Evolutionary conservation across 208 protist genomes (phyloP).

Genomic region (Lotmaria passim): DNA sequence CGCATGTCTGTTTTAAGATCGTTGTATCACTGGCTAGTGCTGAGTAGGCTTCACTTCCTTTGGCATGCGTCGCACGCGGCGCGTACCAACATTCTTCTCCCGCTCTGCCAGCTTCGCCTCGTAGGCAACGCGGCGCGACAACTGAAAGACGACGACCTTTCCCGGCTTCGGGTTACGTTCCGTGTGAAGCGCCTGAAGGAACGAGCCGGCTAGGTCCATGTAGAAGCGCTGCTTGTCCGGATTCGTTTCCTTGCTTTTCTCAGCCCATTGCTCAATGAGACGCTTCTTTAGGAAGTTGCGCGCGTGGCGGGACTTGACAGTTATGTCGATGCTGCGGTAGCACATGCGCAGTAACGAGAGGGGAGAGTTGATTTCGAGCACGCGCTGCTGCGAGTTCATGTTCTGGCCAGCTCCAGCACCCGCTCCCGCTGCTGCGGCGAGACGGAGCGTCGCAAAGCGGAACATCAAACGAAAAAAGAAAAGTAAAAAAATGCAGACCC

Average conservation of each 20-base stretch:
- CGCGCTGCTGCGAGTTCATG: slow-evolving; percentile 83
- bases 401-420: slow-evolving; percentile 21
- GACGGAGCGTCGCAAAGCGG: slow-evolving; percentile 12
- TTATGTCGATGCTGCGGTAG: slow-evolving; percentile 92
- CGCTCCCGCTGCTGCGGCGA: neutral
- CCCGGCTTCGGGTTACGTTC: slow-evolving; percentile 76
- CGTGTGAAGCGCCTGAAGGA: slow-evolving; percentile 87
- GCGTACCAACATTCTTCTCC: slow-evolving; percentile 43
- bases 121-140: slow-evolving; percentile 76
- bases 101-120: slow-evolving; percentile 72
- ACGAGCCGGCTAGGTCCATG: slow-evolving; percentile 88
- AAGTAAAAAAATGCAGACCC: slow-evolving; percentile 14
- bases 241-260: slow-evolving; percentile 72
- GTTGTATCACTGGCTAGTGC: slow-evolving; percentile 12
- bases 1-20: neutral
- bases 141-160: slow-evolving; percentile 70
- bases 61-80: slow-evolving; percentile 48
- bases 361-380: slow-evolving; percentile 81
- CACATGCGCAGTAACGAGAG: slow-evolving; percentile 89
- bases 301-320: slow-evolving; percentile 85
- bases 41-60: slow-evolving; percentile 35
- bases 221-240: slow-evolving; percentile 87
- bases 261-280: slow-evolving; percentile 79
- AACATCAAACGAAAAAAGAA: slow-evolving; percentile 28
- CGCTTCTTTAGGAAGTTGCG: slow-evolving; percentile 85